Evolutionary conservation across 352 stramenopile genomes (phyloP).

Genomic region (Thraustochytrium sp.): DNA sequence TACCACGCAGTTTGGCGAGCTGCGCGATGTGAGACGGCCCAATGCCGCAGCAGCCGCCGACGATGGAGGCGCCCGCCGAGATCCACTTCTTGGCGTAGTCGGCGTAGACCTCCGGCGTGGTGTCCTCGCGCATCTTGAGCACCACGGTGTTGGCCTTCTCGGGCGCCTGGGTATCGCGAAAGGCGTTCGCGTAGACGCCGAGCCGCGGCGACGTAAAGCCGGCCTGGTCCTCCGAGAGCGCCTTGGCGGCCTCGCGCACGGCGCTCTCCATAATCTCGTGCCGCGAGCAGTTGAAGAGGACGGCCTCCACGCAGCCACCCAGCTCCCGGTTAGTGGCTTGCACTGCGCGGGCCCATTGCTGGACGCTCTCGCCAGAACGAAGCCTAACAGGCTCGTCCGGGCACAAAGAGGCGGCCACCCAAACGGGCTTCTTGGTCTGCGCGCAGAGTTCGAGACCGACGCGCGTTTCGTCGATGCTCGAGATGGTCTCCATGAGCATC

Average conservation of each 20-base stretch:
- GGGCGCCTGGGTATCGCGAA: neutral
- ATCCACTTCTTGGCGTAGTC: neutral
- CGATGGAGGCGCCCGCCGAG: neutral
- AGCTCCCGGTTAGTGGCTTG: neutral
- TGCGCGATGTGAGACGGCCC: neutral
- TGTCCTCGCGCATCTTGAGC: neutral
- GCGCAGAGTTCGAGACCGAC: neutral
- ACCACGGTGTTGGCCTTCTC: neutral
- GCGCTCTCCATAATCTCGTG: neutral
- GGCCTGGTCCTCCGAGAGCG: neutral
- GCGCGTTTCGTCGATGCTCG: neutral
- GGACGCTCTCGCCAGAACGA: neutral
- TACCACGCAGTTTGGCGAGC: no score
- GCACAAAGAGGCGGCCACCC: neutral
- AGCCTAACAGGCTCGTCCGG: neutral
- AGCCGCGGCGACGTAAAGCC: neutral
- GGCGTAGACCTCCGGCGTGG: neutral
- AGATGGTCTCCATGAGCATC: neutral
- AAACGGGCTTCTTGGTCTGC: neutral
- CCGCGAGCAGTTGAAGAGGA: neutral
- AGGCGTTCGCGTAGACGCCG: neutral
- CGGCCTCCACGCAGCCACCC: neutral
- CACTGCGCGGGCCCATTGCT: neutral
- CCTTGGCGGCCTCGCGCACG: neutral
- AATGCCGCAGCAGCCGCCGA: neutral